Conservation (phyloP, 495 filamentous ascomycete genomes). For the Aspergillus mulundensis region DNA sequence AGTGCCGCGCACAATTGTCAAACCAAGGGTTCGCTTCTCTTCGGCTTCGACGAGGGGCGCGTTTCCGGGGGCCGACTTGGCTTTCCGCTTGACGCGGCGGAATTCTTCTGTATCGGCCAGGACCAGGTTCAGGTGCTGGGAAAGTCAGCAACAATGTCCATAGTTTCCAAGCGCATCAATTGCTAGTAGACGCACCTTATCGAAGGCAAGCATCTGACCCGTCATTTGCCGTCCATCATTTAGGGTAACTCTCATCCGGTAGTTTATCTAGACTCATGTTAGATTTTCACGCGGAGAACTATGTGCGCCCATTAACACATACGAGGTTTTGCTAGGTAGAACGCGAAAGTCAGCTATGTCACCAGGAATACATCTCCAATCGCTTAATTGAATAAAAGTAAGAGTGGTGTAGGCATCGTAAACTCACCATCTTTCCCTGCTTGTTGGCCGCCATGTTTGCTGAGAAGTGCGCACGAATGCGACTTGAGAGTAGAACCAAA, state of each 20-base stretch:
- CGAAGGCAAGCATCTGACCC: slow-evolving; percentile 95
- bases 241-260: slow-evolving; percentile 95
- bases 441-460: slow-evolving; percentile 81
- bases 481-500: slow-evolving; percentile 58
- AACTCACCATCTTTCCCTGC: slow-evolving; percentile 97
- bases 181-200: slow-evolving; percentile 61
- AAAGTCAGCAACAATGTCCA: slow-evolving; percentile 19
- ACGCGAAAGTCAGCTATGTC: slow-evolving; percentile 55
- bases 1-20: slow-evolving; percentile 91
- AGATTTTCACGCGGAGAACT: slow-evolving; percentile 16
- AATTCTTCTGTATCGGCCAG: slow-evolving; percentile 99
- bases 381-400: no score
- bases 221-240: slow-evolving; percentile 95
- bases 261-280: slow-evolving; percentile 76
- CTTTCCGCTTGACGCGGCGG: slow-evolving; percentile 87
- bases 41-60: slow-evolving; percentile 74
- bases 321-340: slow-evolving; percentile 86
- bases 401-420: not conserved
- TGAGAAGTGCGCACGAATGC: slow-evolving; percentile 58
- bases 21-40: slow-evolving; percentile 92
- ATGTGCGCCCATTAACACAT: slow-evolving; percentile 40
- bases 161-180: not conserved
- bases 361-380: no score
- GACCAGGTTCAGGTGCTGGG: slow-evolving; percentile 97
- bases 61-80: slow-evolving; percentile 59